Evolutionary conservation across 345 rosid species (phyloP).

Genomic region (Hirschfeldia incana): DNA sequence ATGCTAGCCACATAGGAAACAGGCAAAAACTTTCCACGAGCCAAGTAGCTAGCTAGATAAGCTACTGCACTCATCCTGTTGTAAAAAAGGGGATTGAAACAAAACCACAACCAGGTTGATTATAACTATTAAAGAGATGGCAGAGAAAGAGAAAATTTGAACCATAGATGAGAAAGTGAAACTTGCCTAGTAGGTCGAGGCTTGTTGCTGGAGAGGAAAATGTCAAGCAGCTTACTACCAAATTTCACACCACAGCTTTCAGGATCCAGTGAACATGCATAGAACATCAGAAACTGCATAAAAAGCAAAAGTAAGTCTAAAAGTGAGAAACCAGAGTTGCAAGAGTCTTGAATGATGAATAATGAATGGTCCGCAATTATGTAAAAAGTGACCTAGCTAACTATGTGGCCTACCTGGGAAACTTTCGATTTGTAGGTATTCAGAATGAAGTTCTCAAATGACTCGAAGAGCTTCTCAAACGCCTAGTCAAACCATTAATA

Average conservation of each 20-base stretch:
- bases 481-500: conserved; percentile 48
- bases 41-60: conserved; percentile 89
- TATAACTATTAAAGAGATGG: conserved; percentile 8
- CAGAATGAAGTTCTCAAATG: conserved; percentile 62
- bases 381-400: too few relatives aligned
- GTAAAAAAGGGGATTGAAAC: neutral
- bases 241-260: conserved; percentile 73
- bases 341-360: too few relatives aligned
- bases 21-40: conserved; percentile 76
- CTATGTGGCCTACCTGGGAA: conserved; percentile 59
- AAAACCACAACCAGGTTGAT: conserved; percentile 13
- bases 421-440: conserved; percentile 80
- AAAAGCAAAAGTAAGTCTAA: conserved; percentile 2
- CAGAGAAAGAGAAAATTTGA: neutral
- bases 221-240: conserved; percentile 54
- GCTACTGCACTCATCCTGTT: conserved; percentile 91
- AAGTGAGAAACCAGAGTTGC: too few relatives aligned
- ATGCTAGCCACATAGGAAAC: conserved; percentile 48
- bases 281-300: conserved; percentile 88
- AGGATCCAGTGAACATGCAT: conserved; percentile 84
- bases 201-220: conserved; percentile 45
- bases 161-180: conserved; percentile 19
- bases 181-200: conserved; percentile 60
- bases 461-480: conserved; percentile 64
- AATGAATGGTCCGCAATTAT: too few relatives aligned